Evolutionary conservation across 1,139 yeast species (phyloP).

Genomic region (Pichia cactophila): DNA sequence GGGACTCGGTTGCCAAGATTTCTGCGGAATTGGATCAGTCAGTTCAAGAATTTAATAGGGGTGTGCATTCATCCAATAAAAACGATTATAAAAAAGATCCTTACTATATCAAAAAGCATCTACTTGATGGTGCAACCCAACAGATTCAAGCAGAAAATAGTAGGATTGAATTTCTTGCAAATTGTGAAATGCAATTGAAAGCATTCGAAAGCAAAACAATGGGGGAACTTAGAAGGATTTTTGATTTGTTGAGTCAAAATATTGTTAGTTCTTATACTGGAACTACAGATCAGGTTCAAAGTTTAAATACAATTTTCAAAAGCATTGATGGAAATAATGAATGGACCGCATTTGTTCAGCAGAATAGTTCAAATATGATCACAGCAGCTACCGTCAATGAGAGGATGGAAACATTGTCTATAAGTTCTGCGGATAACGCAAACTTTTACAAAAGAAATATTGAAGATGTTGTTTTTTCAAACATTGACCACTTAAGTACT

Average conservation of each 20-base stretch:
- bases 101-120: conserved; percentile 34
- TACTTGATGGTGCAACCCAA: conserved; percentile 31
- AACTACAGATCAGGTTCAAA: conserved; percentile 25
- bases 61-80: background rate
- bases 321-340: conserved; percentile 33
- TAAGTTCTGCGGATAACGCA: conserved; percentile 4
- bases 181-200: conserved; percentile 34
- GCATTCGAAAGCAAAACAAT: conserved; percentile 37
- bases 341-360: conserved; percentile 35
- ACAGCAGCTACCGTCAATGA: conserved; percentile 15
- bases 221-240: conserved; percentile 35
- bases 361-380: conserved; percentile 23
- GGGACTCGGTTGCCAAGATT: conserved; percentile 16
- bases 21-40: conserved; percentile 19
- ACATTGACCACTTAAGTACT: conserved; percentile 33
- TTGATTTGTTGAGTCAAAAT: conserved; percentile 27
- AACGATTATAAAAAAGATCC: conserved; percentile 38
- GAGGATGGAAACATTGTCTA: conserved; percentile 1
- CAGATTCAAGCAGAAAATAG: conserved; percentile 40
- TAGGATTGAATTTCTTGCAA: conserved; percentile 35
- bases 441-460: conserved; percentile 33
- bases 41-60: conserved; percentile 16
- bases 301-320: conserved; percentile 28
- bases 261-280: conserved; percentile 27
- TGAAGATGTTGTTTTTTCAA: conserved; percentile 31